Conservation (phyloP, 2,329 filamentous ascomycete genomes). For the Didymella keratinophila region DNA sequence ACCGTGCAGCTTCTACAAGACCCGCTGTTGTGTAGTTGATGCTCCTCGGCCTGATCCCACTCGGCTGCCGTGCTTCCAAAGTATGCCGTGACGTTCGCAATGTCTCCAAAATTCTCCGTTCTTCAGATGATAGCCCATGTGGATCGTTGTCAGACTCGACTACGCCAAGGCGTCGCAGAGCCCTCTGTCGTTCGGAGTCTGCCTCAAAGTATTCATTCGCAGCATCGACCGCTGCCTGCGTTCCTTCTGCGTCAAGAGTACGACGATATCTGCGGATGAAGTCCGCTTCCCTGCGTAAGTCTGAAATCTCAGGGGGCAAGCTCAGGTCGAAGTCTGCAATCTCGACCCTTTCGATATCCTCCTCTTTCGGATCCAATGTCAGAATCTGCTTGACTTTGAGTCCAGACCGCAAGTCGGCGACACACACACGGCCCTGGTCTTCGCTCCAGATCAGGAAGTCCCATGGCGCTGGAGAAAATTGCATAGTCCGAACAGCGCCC, state of each 20-base stretch:
- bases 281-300: constrained; percentile 57
- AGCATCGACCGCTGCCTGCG: constrained; percentile 49
- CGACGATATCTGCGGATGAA: constrained; percentile 55
- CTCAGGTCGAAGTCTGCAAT: constrained; percentile 60
- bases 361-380: constrained; percentile 65
- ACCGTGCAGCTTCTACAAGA: constrained; percentile 36
- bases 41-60: constrained; percentile 48
- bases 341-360: constrained; percentile 64
- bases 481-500: constrained; percentile 88
- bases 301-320: constrained; percentile 53
- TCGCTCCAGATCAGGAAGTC: constrained; percentile 95
- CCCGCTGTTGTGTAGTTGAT: constrained; percentile 54
- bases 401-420: constrained; percentile 74
- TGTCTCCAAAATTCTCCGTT: constrained; percentile 57
- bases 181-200: constrained; percentile 43
- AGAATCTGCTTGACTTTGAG: constrained; percentile 74
- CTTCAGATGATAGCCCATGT: constrained; percentile 55
- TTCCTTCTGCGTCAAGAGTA: constrained; percentile 49
- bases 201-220: constrained; percentile 56
- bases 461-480: constrained; percentile 87
- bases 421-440: constrained; percentile 77
- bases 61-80: constrained; percentile 52
- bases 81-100: constrained; percentile 54
- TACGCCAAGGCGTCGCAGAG: constrained; percentile 47
- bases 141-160: constrained; percentile 55